Percentiles rank a stretch among this genome's conserved stretches.
Conservation (phyloP, 192 early-diverging fungal genomes). For the Polychytrium aggregatum region DNA sequence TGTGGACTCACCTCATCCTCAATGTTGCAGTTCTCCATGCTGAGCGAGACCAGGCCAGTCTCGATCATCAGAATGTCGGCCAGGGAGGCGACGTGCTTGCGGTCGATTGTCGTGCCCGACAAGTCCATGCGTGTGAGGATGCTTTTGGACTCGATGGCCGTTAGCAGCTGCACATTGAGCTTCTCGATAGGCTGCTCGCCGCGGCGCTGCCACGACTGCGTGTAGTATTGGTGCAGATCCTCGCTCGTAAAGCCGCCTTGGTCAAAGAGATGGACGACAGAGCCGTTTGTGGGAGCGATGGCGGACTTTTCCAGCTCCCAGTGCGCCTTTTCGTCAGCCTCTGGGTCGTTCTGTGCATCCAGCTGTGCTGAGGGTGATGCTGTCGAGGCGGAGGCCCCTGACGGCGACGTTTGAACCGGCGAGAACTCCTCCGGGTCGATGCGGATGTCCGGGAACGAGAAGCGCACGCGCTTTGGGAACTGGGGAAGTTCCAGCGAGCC, state of each 20-base stretch:
- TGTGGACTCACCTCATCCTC: slow-evolving; percentile 62
- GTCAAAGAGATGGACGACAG: too few species aligned
- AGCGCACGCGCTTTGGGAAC: slow-evolving; percentile 23
- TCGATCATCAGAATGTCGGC: slow-evolving; percentile 66
- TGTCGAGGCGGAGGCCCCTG: too few species aligned
- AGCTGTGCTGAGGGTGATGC: too few species aligned
- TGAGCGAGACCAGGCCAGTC: slow-evolving; percentile 58
- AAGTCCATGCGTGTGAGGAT: not conserved
- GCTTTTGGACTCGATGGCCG: not conserved
- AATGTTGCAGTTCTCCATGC: slow-evolving; percentile 54
- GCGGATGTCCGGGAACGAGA: slow-evolving; percentile 20
- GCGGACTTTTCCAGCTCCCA: too few species aligned
- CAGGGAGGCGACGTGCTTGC: slow-evolving; percentile 50
- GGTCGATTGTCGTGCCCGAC: slow-evolving; percentile 37
- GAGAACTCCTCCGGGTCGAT: not conserved
- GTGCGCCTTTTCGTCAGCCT: too few species aligned
- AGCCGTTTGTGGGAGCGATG: too few species aligned
- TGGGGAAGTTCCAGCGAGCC: too few species aligned
- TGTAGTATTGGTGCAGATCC: too few species aligned
- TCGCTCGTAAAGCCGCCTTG: too few species aligned
- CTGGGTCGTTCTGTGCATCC: too few species aligned
- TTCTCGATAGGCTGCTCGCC: not conserved
- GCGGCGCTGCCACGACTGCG: too few species aligned
- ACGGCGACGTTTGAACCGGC: too few species aligned
- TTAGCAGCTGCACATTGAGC: not conserved